Evolutionary conservation across 1,284 basidiomycete genomes (phyloP).

Genomic region (Gymnopus androsaceus): DNA sequence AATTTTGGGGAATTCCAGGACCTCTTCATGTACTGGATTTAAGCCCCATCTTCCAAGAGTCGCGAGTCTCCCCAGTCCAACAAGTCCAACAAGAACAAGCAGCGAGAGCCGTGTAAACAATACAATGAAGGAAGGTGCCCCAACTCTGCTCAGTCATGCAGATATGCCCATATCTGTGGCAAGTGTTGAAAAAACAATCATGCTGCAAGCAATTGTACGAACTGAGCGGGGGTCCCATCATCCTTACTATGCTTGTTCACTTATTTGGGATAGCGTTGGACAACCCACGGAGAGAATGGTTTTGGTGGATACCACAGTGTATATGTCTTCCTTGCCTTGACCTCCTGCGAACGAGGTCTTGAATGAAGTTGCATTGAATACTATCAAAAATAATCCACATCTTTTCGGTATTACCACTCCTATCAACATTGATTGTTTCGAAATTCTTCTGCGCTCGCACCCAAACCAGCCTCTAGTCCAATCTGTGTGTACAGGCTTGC

Average conservation of each 20-base stretch:
- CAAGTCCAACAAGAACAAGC: neutral
- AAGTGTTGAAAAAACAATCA: neutral
- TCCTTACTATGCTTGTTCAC: neutral
- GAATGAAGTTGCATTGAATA: neutral
- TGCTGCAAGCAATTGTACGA: neutral
- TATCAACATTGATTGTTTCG: slow-evolving; percentile 35
- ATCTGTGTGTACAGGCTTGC: slow-evolving; percentile 33
- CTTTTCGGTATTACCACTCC: slow-evolving; percentile 39
- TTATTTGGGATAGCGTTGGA: neutral
- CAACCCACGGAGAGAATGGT: neutral
- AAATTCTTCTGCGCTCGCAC: slow-evolving; percentile 30
- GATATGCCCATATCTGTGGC: neutral
- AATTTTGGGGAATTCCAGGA: neutral
- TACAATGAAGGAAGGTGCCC: neutral
- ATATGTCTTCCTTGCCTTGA: neutral
- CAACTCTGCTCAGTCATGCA: neutral
- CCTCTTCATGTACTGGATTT: neutral
- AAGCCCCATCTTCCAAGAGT: neutral
- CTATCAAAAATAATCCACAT: slow-evolving; percentile 18
- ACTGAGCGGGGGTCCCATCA: neutral
- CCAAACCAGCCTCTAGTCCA: slow-evolving; percentile 37
- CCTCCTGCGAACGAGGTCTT: slow-evolving; percentile 7
- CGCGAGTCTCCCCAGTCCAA: no score
- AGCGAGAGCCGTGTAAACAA: neutral
- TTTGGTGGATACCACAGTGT: neutral